Base-by-base conservation (phyloP, 306 rosid genomes). In the Lagenaria siceraria region DNA sequence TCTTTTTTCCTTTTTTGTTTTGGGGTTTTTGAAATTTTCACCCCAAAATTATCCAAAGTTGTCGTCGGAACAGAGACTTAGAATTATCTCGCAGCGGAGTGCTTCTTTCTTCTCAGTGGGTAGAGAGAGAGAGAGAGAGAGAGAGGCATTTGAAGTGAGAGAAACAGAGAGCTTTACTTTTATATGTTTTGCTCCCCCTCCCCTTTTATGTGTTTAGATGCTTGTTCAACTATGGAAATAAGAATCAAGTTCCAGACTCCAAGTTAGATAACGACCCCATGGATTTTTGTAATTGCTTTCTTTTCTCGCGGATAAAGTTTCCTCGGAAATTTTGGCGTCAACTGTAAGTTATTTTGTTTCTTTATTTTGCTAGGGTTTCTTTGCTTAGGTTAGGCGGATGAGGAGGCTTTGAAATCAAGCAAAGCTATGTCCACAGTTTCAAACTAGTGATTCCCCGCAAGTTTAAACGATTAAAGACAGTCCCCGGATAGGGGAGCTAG, bases 401-500 rank as follows among this genome's bases (percentile, higher is more conserved):
- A 33, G 78, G 79, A 82, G 76, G 86, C 91, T 92, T 92, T 86
- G 53, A 75, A 59, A 85, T 70, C 81, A 92, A 89, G 92, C 88
- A 86, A 85, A 77, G 85, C 52, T 84, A 54, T 79, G 77, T 12
- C 7, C 9, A 31, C 36, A 75, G 80, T 74, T 80, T 81, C 79
- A 77, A 77, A 76, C 79, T 33, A 60, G 76, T 75, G 38, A 74
- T 80, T 5, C 61, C 71, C 77, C 35, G 35, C 43, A 61, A 19
- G 79, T 63, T 27, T n/a, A 10, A 31, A 49, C 54, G 17, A 3
- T n/a, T 11, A 24, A 58, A 69, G 2, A 18, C 22, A 46, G 46
- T 53, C 38, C 19, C 38, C 8, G 59, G 36, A 38, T 43, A 17
- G 55, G 62, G 25, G 69, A 78, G 49, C 31, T 76, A 54, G 36